phyloP scores from a whole-genome alignment of 495 filamentous ascomycete genomes.

The Talaromyces stipitatus region DNA sequence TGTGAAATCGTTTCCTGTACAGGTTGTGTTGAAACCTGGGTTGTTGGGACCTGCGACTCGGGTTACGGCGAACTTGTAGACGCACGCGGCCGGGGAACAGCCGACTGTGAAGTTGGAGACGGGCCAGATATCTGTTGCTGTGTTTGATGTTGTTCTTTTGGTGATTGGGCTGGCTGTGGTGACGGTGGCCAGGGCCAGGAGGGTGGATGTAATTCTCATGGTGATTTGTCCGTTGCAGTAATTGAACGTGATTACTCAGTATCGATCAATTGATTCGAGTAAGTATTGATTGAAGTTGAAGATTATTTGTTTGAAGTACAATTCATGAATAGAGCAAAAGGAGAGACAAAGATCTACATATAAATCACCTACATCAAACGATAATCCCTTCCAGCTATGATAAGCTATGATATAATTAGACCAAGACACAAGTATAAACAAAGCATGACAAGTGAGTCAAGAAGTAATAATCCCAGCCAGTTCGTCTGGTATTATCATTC shows the following conservation, averaged over 20 bases:
- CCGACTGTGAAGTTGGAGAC: slow-evolving; percentile 25
- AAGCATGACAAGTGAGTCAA: background rate
- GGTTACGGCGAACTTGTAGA: slow-evolving; percentile 29
- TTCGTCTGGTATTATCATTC: background rate
- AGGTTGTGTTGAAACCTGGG: slow-evolving; percentile 35
- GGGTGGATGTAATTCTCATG: slow-evolving; percentile 3
- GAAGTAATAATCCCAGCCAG: too few relatives aligned
- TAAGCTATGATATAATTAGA: background rate
- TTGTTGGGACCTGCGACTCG: slow-evolving; percentile 19
- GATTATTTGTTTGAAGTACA: background rate
- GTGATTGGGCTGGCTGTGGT: slow-evolving; percentile 13
- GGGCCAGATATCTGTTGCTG: slow-evolving; percentile 22
- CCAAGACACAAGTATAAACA: background rate
- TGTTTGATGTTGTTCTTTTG: slow-evolving; percentile 13
- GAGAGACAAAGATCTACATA: background rate
- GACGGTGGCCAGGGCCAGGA: slow-evolving; percentile 21
- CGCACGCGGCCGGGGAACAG: slow-evolving; percentile 28
- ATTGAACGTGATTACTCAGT: background rate
- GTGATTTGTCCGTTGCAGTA: too few relatives aligned
- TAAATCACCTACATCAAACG: background rate
- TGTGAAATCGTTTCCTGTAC: slow-evolving; percentile 22
- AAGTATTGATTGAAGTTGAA: background rate
- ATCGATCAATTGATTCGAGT: background rate
- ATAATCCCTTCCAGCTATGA: too few relatives aligned
- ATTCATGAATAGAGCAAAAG: background rate